Base-by-base conservation (phyloP, 176 grass and related monocot genomes). In the Rhipidocladum racemiflorum region DNA sequence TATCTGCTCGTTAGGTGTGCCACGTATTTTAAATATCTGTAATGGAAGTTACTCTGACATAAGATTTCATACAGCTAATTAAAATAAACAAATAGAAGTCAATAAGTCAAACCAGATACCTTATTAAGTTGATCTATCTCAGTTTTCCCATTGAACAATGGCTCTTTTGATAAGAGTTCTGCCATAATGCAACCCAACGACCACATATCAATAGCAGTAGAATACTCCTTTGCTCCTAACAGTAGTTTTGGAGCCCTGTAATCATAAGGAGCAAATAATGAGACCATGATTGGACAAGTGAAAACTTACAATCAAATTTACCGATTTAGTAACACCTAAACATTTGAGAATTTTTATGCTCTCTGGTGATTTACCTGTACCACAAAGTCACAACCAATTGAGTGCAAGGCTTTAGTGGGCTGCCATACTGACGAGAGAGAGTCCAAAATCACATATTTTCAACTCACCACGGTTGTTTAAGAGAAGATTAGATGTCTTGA, bases 401-500 rank as follows among this genome's bases (percentile, higher is more conserved):
- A 80, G 96, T 98, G 82, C 95, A 98, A 66, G 92, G 90, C 35
- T 95, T 98, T 76, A 93, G 83, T 43, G 87, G 92, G 38, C 87
- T 93, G 51, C 96, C 96, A 93, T 95, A 98, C 76, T 95, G 92
- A 81, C 92, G 90, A 80, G 96, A 88, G 35, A 98, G 85, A n/a
- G n/a, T 45, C 96, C 96, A 80, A 98, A 98, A 80, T 98, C 96
- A 77, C 96, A 98, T 78, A 98, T 91, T 88, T 98, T 98, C 80
- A 98, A 63, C 87, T 98, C 96, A 68, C 96, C 92, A 4, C 90
- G 42, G 61, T 98, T 95, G 74, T 98, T 98, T 69, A 98, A 83
- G 16, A 98, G 85, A 68, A 98, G 74, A 90, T 98, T 98, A 25
- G 96, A 98, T 75, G 96, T 95, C 82, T 98, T 97, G 21, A 97